These are phyloP conservation scores for Metschnikowia kunwiensis DNA, from an alignment of 805 yeast species.

Conservation along the genomic window DNA sequence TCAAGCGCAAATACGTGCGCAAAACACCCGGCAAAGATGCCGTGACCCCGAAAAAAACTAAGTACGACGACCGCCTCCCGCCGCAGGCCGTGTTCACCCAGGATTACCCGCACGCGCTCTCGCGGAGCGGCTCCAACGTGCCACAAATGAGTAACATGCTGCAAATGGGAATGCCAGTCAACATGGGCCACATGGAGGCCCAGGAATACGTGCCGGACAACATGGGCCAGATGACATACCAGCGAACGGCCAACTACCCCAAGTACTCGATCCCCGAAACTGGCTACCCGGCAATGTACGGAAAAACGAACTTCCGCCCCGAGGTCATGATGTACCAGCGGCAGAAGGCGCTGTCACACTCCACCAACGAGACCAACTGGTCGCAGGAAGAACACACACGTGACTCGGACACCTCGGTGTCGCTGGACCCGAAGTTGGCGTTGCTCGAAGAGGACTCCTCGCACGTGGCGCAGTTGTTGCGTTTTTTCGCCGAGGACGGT, in stretches of 20 bases:
- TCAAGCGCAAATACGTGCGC: slow-evolving; percentile 45
- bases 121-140: slow-evolving; percentile 1
- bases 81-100: slow-evolving; percentile 22
- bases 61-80: slow-evolving; percentile 21
- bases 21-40: slow-evolving; percentile 49
- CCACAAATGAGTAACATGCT: slow-evolving; percentile 11
- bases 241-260: background rate
- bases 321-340: slow-evolving; percentile 12
- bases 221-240: background rate
- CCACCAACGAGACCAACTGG: slow-evolving; percentile 45
- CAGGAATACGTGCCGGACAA: background rate
- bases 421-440: slow-evolving; percentile 15
- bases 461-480: slow-evolving; percentile 38
- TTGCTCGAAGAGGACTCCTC: slow-evolving; percentile 49
- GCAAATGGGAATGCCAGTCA: slow-evolving; percentile 4
- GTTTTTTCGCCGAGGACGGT: slow-evolving; percentile 43
- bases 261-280: background rate
- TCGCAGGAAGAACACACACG: slow-evolving; percentile 38
- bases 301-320: background rate
- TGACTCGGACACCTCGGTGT: slow-evolving; percentile 41
- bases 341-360: slow-evolving; percentile 27
- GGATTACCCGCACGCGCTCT: slow-evolving; percentile 15
- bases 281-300: no score
- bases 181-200: no score
- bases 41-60: slow-evolving; percentile 51